Evolutionary conservation across 495 filamentous ascomycete genomes (phyloP).

Genomic region (Rostrohypoxylon terebratum): DNA sequence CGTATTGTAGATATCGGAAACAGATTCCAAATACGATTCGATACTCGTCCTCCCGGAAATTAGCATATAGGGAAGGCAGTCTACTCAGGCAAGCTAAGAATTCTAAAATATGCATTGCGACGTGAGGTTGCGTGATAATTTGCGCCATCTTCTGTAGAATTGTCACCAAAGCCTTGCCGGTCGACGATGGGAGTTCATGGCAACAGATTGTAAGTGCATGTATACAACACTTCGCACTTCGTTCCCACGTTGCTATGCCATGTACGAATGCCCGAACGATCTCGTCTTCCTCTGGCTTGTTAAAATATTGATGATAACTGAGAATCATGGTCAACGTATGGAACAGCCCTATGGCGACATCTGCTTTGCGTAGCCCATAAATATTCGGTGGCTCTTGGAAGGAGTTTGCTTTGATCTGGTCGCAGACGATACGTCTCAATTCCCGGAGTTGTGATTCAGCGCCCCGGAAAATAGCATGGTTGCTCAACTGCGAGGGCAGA

Average conservation of each 20-base stretch:
- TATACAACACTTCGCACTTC: slow-evolving; percentile 89
- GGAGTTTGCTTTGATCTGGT: slow-evolving; percentile 78
- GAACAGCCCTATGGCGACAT: slow-evolving; percentile 89
- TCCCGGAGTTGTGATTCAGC: slow-evolving; percentile 78
- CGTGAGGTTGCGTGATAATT: slow-evolving; percentile 90
- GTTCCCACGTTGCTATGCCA: slow-evolving; percentile 85
- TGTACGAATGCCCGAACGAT: slow-evolving; percentile 85
- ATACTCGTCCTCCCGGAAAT: slow-evolving; percentile 88
- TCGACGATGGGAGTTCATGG: slow-evolving; percentile 86
- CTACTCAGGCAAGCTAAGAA: slow-evolving; percentile 89
- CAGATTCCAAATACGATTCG: slow-evolving; percentile 94
- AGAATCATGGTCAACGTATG: slow-evolving; percentile 85
- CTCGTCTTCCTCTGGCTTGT: slow-evolving; percentile 87
- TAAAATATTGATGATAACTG: slow-evolving; percentile 86
- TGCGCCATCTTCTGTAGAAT: slow-evolving; percentile 93
- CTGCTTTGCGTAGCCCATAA: slow-evolving; percentile 83
- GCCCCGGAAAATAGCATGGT: slow-evolving; percentile 83
- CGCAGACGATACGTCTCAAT: slow-evolving; percentile 80
- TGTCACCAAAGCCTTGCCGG: slow-evolving; percentile 80
- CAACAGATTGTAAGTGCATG: slow-evolving; percentile 94
- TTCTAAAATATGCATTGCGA: slow-evolving; percentile 94
- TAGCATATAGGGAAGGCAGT: slow-evolving; percentile 83
- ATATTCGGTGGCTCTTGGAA: slow-evolving; percentile 79
- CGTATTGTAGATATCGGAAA: slow-evolving; percentile 86
- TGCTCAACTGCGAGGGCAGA: slow-evolving; percentile 87